A percentile compares a stretch with the other conserved stretches of the same genome.
Conservation (phyloP, 2,329 filamentous ascomycete genomes). For the Dothiorella sarmentorum region DNA sequence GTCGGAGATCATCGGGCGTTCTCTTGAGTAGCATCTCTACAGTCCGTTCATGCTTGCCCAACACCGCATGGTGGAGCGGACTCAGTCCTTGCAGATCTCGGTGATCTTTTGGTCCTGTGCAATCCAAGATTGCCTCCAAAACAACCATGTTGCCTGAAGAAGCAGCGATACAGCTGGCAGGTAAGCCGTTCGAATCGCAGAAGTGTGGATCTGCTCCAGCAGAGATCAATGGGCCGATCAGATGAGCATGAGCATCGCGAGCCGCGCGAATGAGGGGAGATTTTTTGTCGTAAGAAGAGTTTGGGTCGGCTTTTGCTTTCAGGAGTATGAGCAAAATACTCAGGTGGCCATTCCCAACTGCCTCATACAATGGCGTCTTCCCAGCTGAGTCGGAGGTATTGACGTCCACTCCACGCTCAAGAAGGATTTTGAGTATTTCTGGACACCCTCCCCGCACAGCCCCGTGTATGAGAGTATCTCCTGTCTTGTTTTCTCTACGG, state of each 20-base stretch:
- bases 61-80: not conserved
- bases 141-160: no score
- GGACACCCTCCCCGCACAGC: not conserved
- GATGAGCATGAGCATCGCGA: not conserved
- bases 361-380: not conserved
- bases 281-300: not conserved
- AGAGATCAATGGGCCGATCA: not conserved
- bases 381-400: not conserved
- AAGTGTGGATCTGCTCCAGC: not conserved
- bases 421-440: not conserved
- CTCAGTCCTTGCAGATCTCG: not conserved
- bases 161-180: not conserved
- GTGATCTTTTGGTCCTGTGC: not conserved
- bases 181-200: not conserved
- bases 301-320: not conserved
- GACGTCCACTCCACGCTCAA: not conserved
- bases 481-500: not conserved
- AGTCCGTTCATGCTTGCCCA: no score
- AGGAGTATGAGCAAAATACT: not conserved
- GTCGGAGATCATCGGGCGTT: not conserved
- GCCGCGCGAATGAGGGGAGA: not conserved
- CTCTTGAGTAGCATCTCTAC: not conserved
- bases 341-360: not conserved
- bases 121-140: not conserved
- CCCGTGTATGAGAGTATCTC: not conserved